A percentile compares a stretch with the other conserved stretches of the same genome.
These are phyloP conservation scores for Teunomyces lycoperdinae DNA, from an alignment of 805 yeast genomes.

Conservation along the genomic window DNA sequence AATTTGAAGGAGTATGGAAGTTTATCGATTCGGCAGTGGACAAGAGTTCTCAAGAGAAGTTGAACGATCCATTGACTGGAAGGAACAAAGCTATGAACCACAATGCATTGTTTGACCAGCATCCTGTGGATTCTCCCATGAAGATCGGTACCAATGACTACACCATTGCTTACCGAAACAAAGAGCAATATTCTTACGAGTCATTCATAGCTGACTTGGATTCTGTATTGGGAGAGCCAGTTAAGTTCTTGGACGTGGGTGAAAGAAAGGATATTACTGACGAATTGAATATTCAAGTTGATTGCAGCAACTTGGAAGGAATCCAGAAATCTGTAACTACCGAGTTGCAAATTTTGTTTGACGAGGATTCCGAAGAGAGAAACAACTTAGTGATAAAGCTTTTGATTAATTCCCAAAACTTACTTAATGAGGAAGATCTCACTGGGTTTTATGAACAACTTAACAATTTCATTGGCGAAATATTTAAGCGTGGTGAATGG, in stretches of 20 bases:
- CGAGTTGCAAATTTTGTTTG: constrained; percentile 6
- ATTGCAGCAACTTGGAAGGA: constrained; percentile 2
- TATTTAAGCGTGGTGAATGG: not conserved
- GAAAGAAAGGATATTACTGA: constrained; percentile 17
- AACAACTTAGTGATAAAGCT: constrained; percentile 15
- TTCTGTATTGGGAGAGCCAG: constrained; percentile 12
- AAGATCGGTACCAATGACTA: constrained; percentile 21
- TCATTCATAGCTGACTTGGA: constrained; percentile 29
- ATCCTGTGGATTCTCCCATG: constrained; percentile 32
- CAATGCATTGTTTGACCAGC: constrained; percentile 15
- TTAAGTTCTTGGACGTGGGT: constrained; percentile 8
- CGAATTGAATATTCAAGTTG: constrained; percentile 8
- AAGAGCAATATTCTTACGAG: constrained; percentile 19
- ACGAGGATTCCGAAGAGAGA: constrained; percentile 8
- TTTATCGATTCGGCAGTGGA: constrained; percentile 30
- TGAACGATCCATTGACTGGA: constrained; percentile 4
- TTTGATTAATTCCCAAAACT: constrained; percentile 9
- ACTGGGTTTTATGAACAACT: constrained; percentile 9
- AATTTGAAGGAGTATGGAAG: constrained; percentile 33
- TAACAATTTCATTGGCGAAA: constrained; percentile 4
- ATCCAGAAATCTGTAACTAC: constrained; percentile 2
- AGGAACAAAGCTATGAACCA: not conserved
- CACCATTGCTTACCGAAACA: constrained; percentile 8
- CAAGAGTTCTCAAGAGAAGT: constrained; percentile 8
- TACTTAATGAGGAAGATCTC: constrained; percentile 3